These are phyloP conservation scores for Phlegmacium glaucopus DNA, from an alignment of 768 basidiomycete genomes.

Conservation along the genomic window DNA sequence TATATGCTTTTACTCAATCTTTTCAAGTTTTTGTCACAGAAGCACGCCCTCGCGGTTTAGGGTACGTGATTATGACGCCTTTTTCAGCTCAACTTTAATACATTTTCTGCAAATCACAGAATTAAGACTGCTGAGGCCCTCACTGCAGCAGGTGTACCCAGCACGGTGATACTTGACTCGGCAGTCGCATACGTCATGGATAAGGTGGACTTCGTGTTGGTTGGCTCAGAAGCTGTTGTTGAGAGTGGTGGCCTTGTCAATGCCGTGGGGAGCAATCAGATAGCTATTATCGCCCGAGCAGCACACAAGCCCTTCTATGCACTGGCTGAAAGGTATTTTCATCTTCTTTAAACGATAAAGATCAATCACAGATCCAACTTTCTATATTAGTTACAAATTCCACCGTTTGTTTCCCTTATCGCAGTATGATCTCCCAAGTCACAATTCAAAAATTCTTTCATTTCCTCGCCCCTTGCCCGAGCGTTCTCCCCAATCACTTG, in stretches of 20 bases:
- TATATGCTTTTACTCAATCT: constrained; percentile 12
- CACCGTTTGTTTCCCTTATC: constrained; percentile 93
- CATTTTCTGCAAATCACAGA: constrained; percentile 38
- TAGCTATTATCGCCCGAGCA: constrained; percentile 93
- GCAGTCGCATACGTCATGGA: constrained; percentile 98
- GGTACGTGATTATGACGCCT: constrained; percentile 46
- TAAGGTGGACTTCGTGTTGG: constrained; percentile 90
- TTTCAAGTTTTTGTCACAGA: constrained; percentile 89
- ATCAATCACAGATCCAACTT: constrained; percentile 16
- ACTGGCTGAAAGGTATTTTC: constrained; percentile 77
- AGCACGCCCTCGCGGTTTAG: constrained; percentile 84
- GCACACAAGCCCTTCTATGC: constrained; percentile 97
- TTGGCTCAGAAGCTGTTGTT: constrained; percentile 97
- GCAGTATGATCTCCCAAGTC: constrained; percentile 84
- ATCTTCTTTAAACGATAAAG: constrained; percentile 18
- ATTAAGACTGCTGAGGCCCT: constrained; percentile 89
- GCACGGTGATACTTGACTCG: constrained; percentile 92
- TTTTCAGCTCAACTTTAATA: constrained; percentile 12
- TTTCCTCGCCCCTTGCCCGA: constrained; percentile 45
- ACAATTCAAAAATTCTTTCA: constrained; percentile 71
- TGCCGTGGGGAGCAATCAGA: constrained; percentile 93
- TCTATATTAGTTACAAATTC: constrained; percentile 82
- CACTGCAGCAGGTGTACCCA: constrained; percentile 87
- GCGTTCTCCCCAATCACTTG: constrained; percentile 16
- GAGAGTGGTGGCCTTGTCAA: constrained; percentile 93